Evolutionary conservation across 495 filamentous ascomycete species (phyloP).

Genomic region (Trichoderma virens): DNA sequence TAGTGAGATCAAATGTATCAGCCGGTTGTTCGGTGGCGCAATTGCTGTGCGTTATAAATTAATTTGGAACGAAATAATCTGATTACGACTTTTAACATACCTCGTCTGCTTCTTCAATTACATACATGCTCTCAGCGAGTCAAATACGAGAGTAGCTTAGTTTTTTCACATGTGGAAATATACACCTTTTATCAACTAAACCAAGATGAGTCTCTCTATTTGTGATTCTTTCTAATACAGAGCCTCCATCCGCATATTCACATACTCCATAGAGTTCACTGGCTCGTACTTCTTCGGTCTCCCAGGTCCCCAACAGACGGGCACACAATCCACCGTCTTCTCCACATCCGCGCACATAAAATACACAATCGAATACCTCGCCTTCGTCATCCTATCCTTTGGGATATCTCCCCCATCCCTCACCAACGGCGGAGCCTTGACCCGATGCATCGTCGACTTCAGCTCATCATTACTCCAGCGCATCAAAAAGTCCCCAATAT

Average conservation of each 20-base stretch:
- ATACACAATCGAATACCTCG: background rate
- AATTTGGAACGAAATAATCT: background rate
- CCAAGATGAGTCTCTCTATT: background rate
- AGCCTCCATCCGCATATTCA: background rate
- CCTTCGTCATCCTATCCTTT: background rate
- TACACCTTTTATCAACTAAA: too few relatives aligned
- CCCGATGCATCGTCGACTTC: slow-evolving; percentile 9
- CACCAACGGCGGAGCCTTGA: background rate
- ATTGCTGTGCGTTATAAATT: background rate
- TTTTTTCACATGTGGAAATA: too few relatives aligned
- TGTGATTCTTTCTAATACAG: background rate
- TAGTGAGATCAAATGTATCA: background rate
- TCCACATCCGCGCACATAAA: background rate
- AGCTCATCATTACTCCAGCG: slow-evolving; percentile 12
- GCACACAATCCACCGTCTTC: background rate
- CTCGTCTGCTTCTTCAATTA: background rate
- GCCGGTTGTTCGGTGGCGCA: background rate
- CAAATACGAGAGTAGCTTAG: too few relatives aligned
- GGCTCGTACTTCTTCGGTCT: slow-evolving; percentile 8
- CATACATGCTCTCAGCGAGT: too few relatives aligned
- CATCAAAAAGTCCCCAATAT: slow-evolving; percentile 33
- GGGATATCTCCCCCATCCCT: background rate
- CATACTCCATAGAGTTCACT: background rate
- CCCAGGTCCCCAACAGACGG: background rate
- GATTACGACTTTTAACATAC: background rate